These are phyloP conservation scores for Sphagnum fallax DNA, from an alignment of 228 moss, liverwort and hornwort genomes.

Conservation along the genomic window DNA sequence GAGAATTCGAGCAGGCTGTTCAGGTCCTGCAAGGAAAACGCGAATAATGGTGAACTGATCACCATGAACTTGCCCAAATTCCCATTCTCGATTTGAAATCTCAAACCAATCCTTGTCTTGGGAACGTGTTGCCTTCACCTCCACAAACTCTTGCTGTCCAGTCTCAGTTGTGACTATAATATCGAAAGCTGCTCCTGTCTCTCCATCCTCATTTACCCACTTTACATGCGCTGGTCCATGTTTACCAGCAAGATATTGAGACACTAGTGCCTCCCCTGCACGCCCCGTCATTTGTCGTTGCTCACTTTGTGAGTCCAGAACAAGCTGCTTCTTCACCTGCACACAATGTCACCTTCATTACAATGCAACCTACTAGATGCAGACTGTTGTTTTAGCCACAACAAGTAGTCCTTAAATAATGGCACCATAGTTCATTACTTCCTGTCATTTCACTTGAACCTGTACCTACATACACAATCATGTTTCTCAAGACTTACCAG, in stretches of 20 bases:
- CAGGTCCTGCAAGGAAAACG: constrained; percentile 44
- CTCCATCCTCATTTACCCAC: constrained; percentile 83
- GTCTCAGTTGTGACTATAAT: constrained; percentile 49
- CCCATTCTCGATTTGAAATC: constrained; percentile 87
- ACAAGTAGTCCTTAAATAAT: no score
- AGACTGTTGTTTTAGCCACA: constrained; percentile 2
- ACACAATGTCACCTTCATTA: neutral
- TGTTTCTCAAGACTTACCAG: no score
- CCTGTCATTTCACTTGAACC: no score
- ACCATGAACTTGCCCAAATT: constrained; percentile 63
- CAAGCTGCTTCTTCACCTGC: constrained; percentile 54
- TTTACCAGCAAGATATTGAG: constrained; percentile 43
- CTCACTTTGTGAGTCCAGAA: constrained; percentile 34
- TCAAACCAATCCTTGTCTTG: constrained; percentile 94
- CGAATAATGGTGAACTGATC: constrained; percentile 71
- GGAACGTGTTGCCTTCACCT: constrained; percentile 86
- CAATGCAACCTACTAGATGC: neutral
- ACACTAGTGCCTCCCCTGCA: constrained; percentile 85
- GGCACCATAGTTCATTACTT: no score
- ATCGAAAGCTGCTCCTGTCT: constrained; percentile 89
- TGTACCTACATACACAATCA: no score
- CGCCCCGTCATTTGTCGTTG: constrained; percentile 74
- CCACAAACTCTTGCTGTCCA: constrained; percentile 68
- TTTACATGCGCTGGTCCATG: constrained; percentile 54
- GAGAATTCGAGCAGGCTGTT: constrained; percentile 43